These are phyloP conservation scores for Candida tetrigidarum DNA, from an alignment of 1,139 yeast genomes.

Conservation along the genomic window DNA sequence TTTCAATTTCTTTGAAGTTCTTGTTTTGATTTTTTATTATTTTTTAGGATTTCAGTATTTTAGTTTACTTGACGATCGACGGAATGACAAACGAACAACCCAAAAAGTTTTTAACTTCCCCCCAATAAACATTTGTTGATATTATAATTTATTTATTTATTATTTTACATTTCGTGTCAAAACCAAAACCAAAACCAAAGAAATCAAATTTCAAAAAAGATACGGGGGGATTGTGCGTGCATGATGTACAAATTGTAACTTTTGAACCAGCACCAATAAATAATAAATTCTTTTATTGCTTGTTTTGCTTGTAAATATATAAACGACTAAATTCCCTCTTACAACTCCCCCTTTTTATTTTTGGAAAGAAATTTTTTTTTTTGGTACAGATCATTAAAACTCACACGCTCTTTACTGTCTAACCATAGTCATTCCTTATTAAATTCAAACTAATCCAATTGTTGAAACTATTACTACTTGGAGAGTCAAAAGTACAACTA, in stretches of 20 bases:
- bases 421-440: slow-evolving; percentile 7
- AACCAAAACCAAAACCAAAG: background rate
- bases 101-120: no score
- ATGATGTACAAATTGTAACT: slow-evolving; percentile 2
- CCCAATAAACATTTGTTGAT: no score
- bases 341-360: background rate
- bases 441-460: background rate
- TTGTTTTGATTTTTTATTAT: no score
- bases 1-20: no score
- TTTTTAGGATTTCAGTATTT: no score
- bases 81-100: no score
- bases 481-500: no score
- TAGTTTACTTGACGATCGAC: no score
- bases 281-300: no score
- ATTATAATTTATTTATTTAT: background rate
- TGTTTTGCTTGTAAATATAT: no score
- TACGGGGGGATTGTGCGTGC: slow-evolving; percentile 1
- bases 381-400: background rate
- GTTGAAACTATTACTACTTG: slow-evolving; percentile 2
- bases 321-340: slow-evolving; percentile 5
- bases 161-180: slow-evolving; percentile 1
- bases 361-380: background rate
- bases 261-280: background rate
- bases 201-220: no score
- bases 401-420: slow-evolving; percentile 3